A percentile compares a stretch with the other conserved stretches of the same genome.
phyloP scores from a whole-genome alignment of 495 filamentous ascomycete species.

The Trichocladium antarcticum region DNA sequence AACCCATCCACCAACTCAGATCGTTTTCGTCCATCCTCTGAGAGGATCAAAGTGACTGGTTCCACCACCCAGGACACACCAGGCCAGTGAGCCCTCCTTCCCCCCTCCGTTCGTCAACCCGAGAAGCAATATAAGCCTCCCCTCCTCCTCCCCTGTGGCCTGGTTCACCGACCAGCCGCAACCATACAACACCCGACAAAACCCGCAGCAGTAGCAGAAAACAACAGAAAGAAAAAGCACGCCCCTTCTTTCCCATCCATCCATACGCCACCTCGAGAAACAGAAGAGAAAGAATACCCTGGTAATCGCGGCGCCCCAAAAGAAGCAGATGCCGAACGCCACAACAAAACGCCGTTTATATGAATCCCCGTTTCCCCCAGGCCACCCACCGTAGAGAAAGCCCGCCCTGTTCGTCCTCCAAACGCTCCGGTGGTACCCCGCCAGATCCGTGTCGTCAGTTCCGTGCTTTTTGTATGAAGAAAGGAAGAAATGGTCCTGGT shows the following conservation, averaged over 20 bases:
- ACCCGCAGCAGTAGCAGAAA: neutral
- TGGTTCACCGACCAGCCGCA: neutral
- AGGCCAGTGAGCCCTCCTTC: neutral
- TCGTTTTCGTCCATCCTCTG: neutral
- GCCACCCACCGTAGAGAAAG: neutral
- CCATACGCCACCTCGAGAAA: constrained; percentile 3
- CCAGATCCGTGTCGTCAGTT: constrained; percentile 2
- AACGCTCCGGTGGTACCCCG: neutral
- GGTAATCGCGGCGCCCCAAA: neutral
- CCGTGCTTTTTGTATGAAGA: neutral
- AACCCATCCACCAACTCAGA: neutral
- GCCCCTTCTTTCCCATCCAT: neutral
- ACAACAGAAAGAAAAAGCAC: neutral
- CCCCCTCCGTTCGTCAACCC: neutral
- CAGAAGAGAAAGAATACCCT: neutral
- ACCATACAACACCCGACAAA: neutral
- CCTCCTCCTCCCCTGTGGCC: neutral
- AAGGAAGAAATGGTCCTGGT: too few relatives aligned
- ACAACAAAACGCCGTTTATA: constrained; percentile 3
- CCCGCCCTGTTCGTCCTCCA: neutral
- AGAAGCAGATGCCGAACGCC: constrained; percentile 1
- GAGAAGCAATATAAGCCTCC: neutral
- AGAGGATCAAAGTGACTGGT: too few relatives aligned
- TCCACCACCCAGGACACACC: neutral
- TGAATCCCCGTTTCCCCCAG: neutral